Evolutionary conservation across 305 asterid genomes (phyloP), one percentile per base, ranked within the genome.

Genomic region (Euphrasia arctica): DNA sequence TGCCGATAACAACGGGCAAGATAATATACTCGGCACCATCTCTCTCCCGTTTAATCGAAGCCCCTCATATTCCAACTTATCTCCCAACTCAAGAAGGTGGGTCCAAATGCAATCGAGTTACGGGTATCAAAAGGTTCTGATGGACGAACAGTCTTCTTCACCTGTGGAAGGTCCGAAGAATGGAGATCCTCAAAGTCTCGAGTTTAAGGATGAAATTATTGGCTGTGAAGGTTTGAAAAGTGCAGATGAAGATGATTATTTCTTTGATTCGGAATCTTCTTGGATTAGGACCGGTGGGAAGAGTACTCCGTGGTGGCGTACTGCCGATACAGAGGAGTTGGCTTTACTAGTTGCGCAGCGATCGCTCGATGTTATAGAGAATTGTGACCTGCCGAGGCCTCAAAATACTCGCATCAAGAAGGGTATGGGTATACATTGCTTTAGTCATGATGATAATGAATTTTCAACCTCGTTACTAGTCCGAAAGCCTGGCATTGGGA

Each of bases 51-150:
- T 39, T 39, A 39, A 39, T 10, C 9, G 10, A 39, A 39, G 3
- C 43, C 72, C 86, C 67, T 74, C 95, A 0, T 72, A 66, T 77
- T 83, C 83, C n/a, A 85, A 76, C 71, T 60, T 86, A 60, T 83
- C 94, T 42, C 98, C 95, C 9, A 81, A 68, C 63, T 69, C 95
- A 27, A 91, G 83, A 76, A 87, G 96, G 98, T 89, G 96, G 98
- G 76, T 91, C 69, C 91, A 86, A 67, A 64, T 36, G 60, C 87
- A 75, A 51, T 88, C 90, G 9, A 74, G 68, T 68, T 77, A 79
- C 54, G 74, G 77, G 60, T 74, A 67, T 65, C 81, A 71, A 50
- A 82, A 77, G 47, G 77, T 75, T 51, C 60, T 82, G 57, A 66
- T 63, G 28, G 78, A 75, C 15, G 82, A 81, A 52, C 77, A 75